Percentiles rank a stretch among this genome's conserved stretches.
Evolutionary conservation across 106 monocot genomes (phyloP).

Genomic region (Dioscorea dumetorum): DNA sequence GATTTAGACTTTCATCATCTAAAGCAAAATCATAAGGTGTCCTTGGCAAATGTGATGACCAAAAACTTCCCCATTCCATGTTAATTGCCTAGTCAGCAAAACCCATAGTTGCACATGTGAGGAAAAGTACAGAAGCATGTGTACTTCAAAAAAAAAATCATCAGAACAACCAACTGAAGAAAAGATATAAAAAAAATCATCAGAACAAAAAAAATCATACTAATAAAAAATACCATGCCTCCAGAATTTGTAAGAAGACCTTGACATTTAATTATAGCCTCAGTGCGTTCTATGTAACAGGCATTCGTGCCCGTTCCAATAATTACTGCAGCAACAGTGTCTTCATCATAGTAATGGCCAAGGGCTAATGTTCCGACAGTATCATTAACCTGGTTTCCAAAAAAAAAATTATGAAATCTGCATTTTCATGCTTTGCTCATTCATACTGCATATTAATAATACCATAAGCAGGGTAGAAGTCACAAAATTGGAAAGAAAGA

Average conservation of each 20-base stretch:
- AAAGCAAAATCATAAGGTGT: conserved; percentile 79
- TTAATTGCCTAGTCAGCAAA: conserved; percentile 71
- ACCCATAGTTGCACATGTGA: background rate
- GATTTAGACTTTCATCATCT: conserved; percentile 81
- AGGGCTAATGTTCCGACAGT: conserved; percentile 86
- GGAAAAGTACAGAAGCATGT: background rate
- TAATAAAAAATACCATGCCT: conserved; percentile 48
- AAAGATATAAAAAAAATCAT: background rate
- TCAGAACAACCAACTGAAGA: background rate
- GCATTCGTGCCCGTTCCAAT: conserved; percentile 85
- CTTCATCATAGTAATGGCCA: conserved; percentile 76
- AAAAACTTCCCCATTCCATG: conserved; percentile 99
- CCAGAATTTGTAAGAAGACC: conserved; percentile 82
- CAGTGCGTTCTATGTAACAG: conserved; percentile 73
- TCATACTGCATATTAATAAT: background rate
- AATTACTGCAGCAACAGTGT: conserved; percentile 78
- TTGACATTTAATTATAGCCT: conserved; percentile 87
- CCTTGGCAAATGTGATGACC: conserved; percentile 93
- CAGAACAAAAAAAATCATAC: background rate
- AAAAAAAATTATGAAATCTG: too few relatives aligned
- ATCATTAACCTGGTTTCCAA: conserved; percentile 64
- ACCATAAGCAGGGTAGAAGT: conserved; percentile 11
- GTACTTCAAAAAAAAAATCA: background rate
- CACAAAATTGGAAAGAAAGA: too few relatives aligned
- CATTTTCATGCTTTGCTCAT: too few relatives aligned